Base-by-base conservation (phyloP, 768 basidiomycete species). In the Lactarius quietus region DNA sequence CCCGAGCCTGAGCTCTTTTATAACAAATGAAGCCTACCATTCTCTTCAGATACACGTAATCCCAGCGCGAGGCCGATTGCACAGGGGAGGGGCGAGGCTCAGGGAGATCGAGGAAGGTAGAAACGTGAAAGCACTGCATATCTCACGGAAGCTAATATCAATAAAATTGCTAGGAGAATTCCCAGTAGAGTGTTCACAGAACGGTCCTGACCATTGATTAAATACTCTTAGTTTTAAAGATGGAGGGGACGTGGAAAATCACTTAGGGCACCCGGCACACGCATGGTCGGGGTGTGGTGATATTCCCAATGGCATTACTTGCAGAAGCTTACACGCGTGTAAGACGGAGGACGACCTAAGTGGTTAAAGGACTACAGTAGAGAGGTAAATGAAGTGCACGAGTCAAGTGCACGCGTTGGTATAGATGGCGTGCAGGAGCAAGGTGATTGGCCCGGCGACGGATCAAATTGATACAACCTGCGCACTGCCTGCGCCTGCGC, bases 41-140 rank as follows among this genome's bases (percentile, higher is more conserved):
- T 15, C 29, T 61, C 51, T 57, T 59, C 55, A 57, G 55, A 41
- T 62, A 66, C 65, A 66, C 65, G 61, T 66, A 66, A 66, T 62
- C 56, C 9, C 4, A 62, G 15, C 61, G 61, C 64, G 53, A 61
- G 56, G 51, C 61, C 45, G 28, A 62, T 55, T 61, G n/a, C n/a
- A 55, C 18, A 57, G n/a, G 33, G 3, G n/a, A n/a, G 36, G 55
- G 15, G 54, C 36, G 59, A 56, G 64, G 60, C 64, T 39, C 57
- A 31, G 56, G 64, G 7, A 33, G 62, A 63, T 51, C 57, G 57
- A 57, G 56, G 8, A 6, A 1, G 17, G 59, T 36, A 35, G 26
- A 43, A n/a, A n/a, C 61, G 55, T 41, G 55, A 55, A 61, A 61
- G 51, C 55, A 57, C 38, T 20, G 60, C 29, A 48, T 41, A 48